phyloP scores from a whole-genome alignment of 352 stramenopile genomes.

The Plasmopara halstedii region DNA sequence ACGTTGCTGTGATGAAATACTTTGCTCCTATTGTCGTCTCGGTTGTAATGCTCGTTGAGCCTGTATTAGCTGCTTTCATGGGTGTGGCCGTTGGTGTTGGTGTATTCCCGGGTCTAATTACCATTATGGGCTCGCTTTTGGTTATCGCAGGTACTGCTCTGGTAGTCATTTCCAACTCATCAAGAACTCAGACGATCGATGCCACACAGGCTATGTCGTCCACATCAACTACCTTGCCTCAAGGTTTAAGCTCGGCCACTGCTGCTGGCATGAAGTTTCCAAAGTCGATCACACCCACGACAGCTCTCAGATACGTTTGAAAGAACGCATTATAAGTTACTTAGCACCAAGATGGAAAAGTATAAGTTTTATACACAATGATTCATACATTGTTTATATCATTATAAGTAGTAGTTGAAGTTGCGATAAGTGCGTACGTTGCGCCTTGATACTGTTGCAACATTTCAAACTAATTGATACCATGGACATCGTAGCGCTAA shows the following conservation, averaged over 20 bases:
- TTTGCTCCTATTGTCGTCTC: constrained; percentile 87
- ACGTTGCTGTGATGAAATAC: constrained; percentile 88
- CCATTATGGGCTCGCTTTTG: constrained; percentile 48
- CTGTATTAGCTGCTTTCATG: constrained; percentile 67
- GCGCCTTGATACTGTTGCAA: constrained; percentile 3
- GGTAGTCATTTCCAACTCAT: constrained; percentile 69
- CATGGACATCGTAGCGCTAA: constrained; percentile 61
- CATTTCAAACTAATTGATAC: too few relatives aligned
- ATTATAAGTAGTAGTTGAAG: not conserved
- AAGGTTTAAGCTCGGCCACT: constrained; percentile 25
- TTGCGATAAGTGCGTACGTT: constrained; percentile 7
- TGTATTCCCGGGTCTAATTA: constrained; percentile 63
- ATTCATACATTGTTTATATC: too few relatives aligned
- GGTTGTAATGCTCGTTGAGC: constrained; percentile 87
- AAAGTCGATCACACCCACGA: constrained; percentile 9
- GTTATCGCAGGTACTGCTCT: constrained; percentile 64
- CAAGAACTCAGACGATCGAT: constrained; percentile 77
- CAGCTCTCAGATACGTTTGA: constrained; percentile 16
- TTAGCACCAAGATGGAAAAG: too few relatives aligned
- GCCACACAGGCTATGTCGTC: constrained; percentile 64
- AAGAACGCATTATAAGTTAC: not conserved
- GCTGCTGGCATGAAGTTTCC: constrained; percentile 15
- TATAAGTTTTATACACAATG: too few relatives aligned
- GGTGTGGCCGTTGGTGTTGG: constrained; percentile 68
- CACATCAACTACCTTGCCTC: constrained; percentile 35